Evolutionary conservation across 257 asterid genomes (phyloP).

Genomic region (Forsythia viridissima): DNA sequence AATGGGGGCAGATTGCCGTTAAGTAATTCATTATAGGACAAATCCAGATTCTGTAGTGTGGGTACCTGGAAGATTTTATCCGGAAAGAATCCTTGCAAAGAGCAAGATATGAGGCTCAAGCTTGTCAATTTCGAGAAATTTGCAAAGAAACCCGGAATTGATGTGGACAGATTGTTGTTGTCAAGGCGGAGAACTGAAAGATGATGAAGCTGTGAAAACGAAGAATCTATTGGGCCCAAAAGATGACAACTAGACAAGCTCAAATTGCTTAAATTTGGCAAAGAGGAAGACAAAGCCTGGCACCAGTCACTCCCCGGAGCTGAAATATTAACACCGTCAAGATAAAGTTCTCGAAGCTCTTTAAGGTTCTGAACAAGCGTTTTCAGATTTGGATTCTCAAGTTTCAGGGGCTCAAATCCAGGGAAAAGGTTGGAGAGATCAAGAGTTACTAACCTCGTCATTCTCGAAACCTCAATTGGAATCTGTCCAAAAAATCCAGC

Average conservation of each 20-base stretch:
- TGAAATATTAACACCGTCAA: constrained; percentile 41
- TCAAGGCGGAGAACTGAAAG: constrained; percentile 32
- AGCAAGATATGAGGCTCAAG: constrained; percentile 22
- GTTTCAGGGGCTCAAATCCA: background rate
- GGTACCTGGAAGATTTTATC: constrained; percentile 21
- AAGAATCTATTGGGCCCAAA: constrained; percentile 33
- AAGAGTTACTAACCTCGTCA: constrained; percentile 35
- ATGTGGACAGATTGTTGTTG: constrained; percentile 18
- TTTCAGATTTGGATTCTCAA: constrained; percentile 23
- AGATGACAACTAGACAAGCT: constrained; percentile 32
- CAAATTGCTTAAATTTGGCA: constrained; percentile 33
- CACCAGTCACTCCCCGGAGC: constrained; percentile 31
- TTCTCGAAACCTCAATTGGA: constrained; percentile 23
- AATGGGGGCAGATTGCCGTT: constrained; percentile 39
- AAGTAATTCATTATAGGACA: constrained; percentile 22
- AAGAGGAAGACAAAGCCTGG: constrained; percentile 32
- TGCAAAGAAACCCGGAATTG: constrained; percentile 21
- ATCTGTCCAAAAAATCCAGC: constrained; percentile 21
- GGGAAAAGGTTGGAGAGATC: background rate
- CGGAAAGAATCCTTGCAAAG: constrained; percentile 29
- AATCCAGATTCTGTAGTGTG: constrained; percentile 10
- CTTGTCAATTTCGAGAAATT: constrained; percentile 27
- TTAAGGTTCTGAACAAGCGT: constrained; percentile 34
- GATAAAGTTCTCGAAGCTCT: constrained; percentile 38
- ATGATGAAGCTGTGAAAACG: constrained; percentile 19